Conservation (phyloP, 2,329 filamentous ascomycete species). For the Calonectria pseudoturangicola region DNA sequence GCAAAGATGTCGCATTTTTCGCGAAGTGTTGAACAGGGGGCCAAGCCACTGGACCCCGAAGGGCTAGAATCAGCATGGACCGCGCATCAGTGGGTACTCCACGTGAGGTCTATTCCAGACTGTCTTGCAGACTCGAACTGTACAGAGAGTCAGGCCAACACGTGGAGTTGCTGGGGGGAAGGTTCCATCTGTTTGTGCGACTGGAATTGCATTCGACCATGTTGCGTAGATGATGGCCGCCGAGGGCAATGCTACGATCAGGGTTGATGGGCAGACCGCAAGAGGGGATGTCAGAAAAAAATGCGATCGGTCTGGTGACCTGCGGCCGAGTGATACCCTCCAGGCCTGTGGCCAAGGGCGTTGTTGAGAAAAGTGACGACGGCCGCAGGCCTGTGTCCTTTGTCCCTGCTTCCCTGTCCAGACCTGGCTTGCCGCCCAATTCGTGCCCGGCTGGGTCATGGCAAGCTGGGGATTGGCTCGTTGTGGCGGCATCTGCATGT, state of each 20-base stretch:
- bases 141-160: conserved; percentile 53
- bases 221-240: conserved; percentile 27
- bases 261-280: conserved; percentile 9
- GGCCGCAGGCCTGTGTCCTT: conserved; percentile 28
- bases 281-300: conserved; percentile 20
- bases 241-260: conserved; percentile 43
- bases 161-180: conserved; percentile 53
- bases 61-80: conserved; percentile 53
- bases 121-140: conserved; percentile 51
- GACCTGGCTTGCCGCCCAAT: conserved; percentile 47
- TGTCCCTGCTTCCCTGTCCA: conserved; percentile 40
- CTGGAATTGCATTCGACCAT: conserved; percentile 41
- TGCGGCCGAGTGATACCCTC: conserved; percentile 39
- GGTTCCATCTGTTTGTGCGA: conserved; percentile 53
- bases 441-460: conserved; percentile 48
- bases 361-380: conserved; percentile 35
- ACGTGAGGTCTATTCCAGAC: conserved; percentile 53
- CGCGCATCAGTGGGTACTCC: conserved; percentile 57
- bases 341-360: conserved; percentile 30
- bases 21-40: conserved; percentile 48
- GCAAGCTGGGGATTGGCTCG: conserved; percentile 44
- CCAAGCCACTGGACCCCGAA: conserved; percentile 51
- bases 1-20: conserved; percentile 49
- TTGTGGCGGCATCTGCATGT: conserved; percentile 46
- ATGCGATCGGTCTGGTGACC: conserved; percentile 43